Conservation (phyloP, 2,329 filamentous ascomycete genomes). For the Chrysoporthe austroafricana region DNA sequence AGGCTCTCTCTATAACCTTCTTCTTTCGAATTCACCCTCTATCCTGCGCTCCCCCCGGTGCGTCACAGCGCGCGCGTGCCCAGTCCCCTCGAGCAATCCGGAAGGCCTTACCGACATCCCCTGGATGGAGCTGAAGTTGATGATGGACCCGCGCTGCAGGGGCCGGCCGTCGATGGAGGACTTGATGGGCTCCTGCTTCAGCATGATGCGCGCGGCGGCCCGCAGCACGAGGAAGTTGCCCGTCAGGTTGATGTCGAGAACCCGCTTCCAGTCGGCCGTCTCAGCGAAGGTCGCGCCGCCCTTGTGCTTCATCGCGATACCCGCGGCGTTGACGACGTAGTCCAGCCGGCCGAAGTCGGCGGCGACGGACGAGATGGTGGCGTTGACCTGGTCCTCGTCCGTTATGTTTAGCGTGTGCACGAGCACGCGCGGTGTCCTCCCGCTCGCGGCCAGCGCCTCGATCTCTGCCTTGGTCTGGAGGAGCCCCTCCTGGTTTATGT, state of each 20-base stretch:
- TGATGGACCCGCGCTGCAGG: conserved; percentile 38
- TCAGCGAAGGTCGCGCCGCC: conserved; percentile 42
- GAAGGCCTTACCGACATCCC: conserved; percentile 26
- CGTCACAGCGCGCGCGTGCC: too few relatives aligned
- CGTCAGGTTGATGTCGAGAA: conserved; percentile 47
- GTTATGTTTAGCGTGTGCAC: conserved; percentile 34
- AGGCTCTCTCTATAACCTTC: too few relatives aligned
- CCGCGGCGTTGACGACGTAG: conserved; percentile 47
- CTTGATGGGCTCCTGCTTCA: conserved; percentile 45
- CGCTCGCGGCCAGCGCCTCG: conserved; percentile 17
- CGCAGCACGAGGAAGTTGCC: conserved; percentile 47
- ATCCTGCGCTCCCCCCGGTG: too few relatives aligned
- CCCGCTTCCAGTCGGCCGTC: conserved; percentile 44
- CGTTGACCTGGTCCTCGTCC: conserved; percentile 37
- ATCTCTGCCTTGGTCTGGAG: conserved; percentile 31
- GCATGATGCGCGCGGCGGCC: conserved; percentile 47
- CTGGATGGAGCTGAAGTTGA: conserved; percentile 44
- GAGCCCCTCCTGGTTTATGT: conserved; percentile 33
- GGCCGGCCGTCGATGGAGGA: conserved; percentile 40
- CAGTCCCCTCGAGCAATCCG: background rate
- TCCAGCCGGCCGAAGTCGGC: conserved; percentile 43
- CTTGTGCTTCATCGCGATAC: conserved; percentile 43
- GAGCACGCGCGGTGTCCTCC: background rate
- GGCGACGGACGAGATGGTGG: conserved; percentile 35
- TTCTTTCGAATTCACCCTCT: too few relatives aligned